phyloP scores from a whole-genome alignment of 1,284 basidiomycete species.

The Xanthoconium separans region DNA sequence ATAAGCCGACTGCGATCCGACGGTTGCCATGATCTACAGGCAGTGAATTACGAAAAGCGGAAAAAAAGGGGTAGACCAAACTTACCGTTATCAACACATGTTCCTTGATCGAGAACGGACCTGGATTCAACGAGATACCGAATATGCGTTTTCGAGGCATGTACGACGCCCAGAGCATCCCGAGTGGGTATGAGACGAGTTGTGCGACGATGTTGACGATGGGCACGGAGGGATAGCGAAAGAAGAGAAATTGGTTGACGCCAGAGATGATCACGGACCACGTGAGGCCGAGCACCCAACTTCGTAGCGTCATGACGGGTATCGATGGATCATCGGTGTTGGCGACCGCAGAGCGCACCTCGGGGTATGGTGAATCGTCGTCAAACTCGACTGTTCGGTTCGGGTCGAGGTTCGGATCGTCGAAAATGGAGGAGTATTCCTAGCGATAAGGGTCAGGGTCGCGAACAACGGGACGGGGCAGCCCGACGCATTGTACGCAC shows the following conservation, averaged over 20 bases:
- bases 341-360: constrained; percentile 44
- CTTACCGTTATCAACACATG: constrained; percentile 57
- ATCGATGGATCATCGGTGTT: constrained; percentile 41
- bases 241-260: constrained; percentile 58
- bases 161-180: constrained; percentile 46
- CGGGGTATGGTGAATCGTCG: constrained; percentile 43
- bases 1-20: constrained; percentile 42
- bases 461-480: background rate
- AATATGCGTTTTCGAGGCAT: constrained; percentile 52
- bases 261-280: constrained; percentile 52
- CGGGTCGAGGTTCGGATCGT: constrained; percentile 52
- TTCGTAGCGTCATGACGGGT: constrained; percentile 29
- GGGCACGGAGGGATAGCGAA: constrained; percentile 50
- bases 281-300: constrained; percentile 41
- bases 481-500: constrained; percentile 12
- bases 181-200: constrained; percentile 57
- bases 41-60: background rate
- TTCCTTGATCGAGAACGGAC: constrained; percentile 77
- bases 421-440: constrained; percentile 17
- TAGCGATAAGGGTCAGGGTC: background rate
- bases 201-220: constrained; percentile 51
- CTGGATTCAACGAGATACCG: constrained; percentile 59
- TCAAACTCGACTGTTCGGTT: constrained; percentile 29
- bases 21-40: constrained; percentile 52
- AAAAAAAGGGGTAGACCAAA: background rate